phyloP scores from a whole-genome alignment of 2,329 filamentous ascomycete species.

The Ceratocystis smalleyi region DNA sequence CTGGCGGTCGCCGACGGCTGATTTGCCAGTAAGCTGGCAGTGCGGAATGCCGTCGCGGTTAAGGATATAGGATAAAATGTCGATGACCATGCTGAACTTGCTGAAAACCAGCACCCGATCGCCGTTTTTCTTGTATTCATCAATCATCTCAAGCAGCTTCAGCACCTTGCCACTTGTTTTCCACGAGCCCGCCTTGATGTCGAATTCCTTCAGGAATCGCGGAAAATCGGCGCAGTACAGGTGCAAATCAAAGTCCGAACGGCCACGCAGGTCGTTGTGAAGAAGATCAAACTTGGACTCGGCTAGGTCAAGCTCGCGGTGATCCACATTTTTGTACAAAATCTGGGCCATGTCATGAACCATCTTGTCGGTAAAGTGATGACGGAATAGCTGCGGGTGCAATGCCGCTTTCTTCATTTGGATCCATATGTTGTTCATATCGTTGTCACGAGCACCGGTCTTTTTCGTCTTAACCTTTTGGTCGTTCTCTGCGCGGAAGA shows the following conservation, averaged over 20 bases:
- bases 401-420: slow-evolving; percentile 84
- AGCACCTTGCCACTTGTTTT: slow-evolving; percentile 67
- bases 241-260: slow-evolving; percentile 50
- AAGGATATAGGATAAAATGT: slow-evolving; percentile 74
- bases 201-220: slow-evolving; percentile 35
- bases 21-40: slow-evolving; percentile 74
- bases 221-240: slow-evolving; percentile 47
- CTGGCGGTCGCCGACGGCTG: slow-evolving; percentile 69
- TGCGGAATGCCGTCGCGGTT: slow-evolving; percentile 57
- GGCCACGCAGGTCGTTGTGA: slow-evolving; percentile 39
- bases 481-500: slow-evolving; percentile 41
- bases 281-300: slow-evolving; percentile 39
- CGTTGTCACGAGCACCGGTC: slow-evolving; percentile 33
- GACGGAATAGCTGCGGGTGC: slow-evolving; percentile 75
- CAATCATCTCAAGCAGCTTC: slow-evolving; percentile 60
- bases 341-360: slow-evolving; percentile 65
- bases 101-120: slow-evolving; percentile 85
- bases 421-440: slow-evolving; percentile 64
- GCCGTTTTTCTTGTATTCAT: slow-evolving; percentile 58
- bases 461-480: slow-evolving; percentile 26
- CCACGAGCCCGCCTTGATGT: slow-evolving; percentile 38
- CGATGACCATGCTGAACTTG: slow-evolving; percentile 81
- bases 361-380: slow-evolving; percentile 59
- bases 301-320: slow-evolving; percentile 36
- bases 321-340: slow-evolving; percentile 52